phyloP scores from a whole-genome alignment of 2,329 filamentous ascomycete genomes.

The Penicillium psychrosexuale region DNA sequence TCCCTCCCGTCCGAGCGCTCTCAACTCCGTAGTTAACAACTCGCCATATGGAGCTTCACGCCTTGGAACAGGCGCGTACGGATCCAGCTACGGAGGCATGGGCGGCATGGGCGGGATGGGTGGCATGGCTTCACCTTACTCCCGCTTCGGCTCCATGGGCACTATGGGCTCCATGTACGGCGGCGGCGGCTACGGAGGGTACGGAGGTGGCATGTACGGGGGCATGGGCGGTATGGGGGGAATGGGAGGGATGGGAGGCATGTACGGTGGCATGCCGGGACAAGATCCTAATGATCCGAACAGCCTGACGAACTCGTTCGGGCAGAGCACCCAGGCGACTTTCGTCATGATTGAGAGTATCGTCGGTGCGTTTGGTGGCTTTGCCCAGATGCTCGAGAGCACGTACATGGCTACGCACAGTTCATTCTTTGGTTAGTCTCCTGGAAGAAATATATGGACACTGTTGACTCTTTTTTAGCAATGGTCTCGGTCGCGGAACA shows the following conservation, averaged over 20 bases:
- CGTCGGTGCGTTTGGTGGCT: conserved; percentile 92
- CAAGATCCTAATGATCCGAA: conserved; percentile 79
- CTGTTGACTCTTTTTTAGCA: conserved; percentile 52
- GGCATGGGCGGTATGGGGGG: conserved; percentile 50
- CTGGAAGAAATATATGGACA: background rate
- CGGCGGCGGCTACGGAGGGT: conserved; percentile 28
- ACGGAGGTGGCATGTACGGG: conserved; percentile 31
- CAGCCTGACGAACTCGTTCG: conserved; percentile 92
- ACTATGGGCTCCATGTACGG: conserved; percentile 42
- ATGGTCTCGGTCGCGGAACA: conserved; percentile 99
- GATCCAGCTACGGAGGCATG: conserved; percentile 47
- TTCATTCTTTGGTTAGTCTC: conserved; percentile 82
- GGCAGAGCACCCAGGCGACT: conserved; percentile 89
- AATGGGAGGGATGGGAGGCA: conserved; percentile 44
- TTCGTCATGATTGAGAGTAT: conserved; percentile 99
- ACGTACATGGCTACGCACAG: conserved; percentile 99
- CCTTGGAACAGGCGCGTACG: conserved; percentile 52
- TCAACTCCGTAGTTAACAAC: conserved; percentile 77
- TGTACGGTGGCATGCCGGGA: conserved; percentile 52
- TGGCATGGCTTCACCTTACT: conserved; percentile 49
- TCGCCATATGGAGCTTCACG: conserved; percentile 60
- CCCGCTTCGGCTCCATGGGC: conserved; percentile 50
- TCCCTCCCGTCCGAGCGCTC: conserved; percentile 74
- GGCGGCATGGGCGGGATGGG: conserved; percentile 45
- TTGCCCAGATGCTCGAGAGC: conserved; percentile 98